These are phyloP conservation scores for Passalora sequoiae DNA, from an alignment of 2,329 filamentous ascomycete genomes.

Conservation along the genomic window DNA sequence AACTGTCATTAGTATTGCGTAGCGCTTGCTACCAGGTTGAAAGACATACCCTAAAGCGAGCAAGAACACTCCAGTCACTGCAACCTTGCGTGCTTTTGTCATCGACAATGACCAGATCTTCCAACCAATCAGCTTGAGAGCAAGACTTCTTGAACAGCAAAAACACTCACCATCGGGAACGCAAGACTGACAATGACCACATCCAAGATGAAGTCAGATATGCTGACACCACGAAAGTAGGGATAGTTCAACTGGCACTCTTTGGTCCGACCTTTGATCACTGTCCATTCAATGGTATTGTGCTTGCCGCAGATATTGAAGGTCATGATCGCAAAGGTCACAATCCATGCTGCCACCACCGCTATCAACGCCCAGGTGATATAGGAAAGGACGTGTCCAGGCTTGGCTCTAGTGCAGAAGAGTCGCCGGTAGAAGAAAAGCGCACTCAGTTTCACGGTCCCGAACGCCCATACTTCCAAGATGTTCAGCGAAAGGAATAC, in stretches of 20 bases:
- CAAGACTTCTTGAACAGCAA: not conserved
- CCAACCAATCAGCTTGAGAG: not conserved
- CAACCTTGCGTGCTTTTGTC: not conserved
- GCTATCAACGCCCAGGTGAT: slow-evolving; percentile 1
- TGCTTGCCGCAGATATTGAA: slow-evolving; percentile 4
- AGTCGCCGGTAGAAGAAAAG: slow-evolving; percentile 10
- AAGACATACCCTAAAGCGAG: slow-evolving; percentile 5
- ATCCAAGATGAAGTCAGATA: slow-evolving; percentile 7
- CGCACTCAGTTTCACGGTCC: slow-evolving; percentile 6
- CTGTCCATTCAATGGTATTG: slow-evolving; percentile 2
- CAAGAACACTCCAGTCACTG: slow-evolving; percentile 1
- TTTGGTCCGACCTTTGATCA: not conserved
- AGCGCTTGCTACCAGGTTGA: too few relatives aligned
- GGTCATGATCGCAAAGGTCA: slow-evolving; percentile 3
- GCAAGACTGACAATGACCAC: slow-evolving; percentile 2
- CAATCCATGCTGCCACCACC: slow-evolving; percentile 7
- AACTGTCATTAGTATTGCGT: too few relatives aligned
- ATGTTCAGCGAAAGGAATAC: slow-evolving; percentile 4
- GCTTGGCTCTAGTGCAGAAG: slow-evolving; percentile 6
- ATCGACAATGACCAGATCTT: slow-evolving; percentile 6
- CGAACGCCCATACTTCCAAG: slow-evolving; percentile 6
- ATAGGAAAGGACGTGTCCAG: slow-evolving; percentile 1
- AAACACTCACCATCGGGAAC: slow-evolving; percentile 5
- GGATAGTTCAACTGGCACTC: slow-evolving; percentile 2
- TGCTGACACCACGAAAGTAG: slow-evolving; percentile 1